Evolutionary conservation across 768 basidiomycete genomes (phyloP).

Genomic region (Phaeotremella fagi): DNA sequence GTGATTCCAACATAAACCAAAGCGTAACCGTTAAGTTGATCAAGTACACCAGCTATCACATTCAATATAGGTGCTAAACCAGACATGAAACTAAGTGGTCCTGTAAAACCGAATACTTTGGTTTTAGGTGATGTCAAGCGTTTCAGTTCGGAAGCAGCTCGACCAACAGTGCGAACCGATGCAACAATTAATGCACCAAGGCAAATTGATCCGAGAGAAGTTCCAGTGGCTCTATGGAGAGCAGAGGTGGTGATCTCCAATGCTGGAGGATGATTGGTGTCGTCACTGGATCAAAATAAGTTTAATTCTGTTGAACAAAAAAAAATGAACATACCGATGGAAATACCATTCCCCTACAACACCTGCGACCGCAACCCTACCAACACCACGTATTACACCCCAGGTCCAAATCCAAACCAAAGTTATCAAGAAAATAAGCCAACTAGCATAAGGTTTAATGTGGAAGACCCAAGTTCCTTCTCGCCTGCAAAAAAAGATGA

Average conservation of each 20-base stretch:
- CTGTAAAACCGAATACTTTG: conserved; percentile 31
- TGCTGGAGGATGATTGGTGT: conserved; percentile 20
- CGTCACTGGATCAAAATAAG: conserved; percentile 20
- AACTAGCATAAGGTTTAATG: conserved; percentile 65
- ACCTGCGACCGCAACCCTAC: conserved; percentile 70
- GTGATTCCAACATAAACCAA: conserved; percentile 71
- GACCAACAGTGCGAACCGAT: conserved; percentile 57
- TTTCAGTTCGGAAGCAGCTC: conserved; percentile 36
- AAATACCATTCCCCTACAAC: conserved; percentile 94
- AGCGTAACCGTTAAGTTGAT: conserved; percentile 62
- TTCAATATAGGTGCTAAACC: conserved; percentile 45
- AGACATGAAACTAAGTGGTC: conserved; percentile 40
- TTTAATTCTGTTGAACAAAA: background rate
- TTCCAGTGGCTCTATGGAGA: conserved; percentile 69
- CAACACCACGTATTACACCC: conserved; percentile 70
- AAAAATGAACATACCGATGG: conserved; percentile 53
- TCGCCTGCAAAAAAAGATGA: conserved; percentile 10
- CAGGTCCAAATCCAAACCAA: conserved; percentile 68
- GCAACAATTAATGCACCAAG: conserved; percentile 74
- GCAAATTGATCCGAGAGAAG: conserved; percentile 73
- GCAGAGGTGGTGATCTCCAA: conserved; percentile 68
- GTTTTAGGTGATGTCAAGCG: conserved; percentile 37
- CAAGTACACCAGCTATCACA: conserved; percentile 49
- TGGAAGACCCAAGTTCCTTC: conserved; percentile 54
- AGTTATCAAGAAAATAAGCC: conserved; percentile 60